These are phyloP conservation scores for Boletus speciosus DNA, from an alignment of 768 basidiomycete genomes.

Conservation along the genomic window DNA sequence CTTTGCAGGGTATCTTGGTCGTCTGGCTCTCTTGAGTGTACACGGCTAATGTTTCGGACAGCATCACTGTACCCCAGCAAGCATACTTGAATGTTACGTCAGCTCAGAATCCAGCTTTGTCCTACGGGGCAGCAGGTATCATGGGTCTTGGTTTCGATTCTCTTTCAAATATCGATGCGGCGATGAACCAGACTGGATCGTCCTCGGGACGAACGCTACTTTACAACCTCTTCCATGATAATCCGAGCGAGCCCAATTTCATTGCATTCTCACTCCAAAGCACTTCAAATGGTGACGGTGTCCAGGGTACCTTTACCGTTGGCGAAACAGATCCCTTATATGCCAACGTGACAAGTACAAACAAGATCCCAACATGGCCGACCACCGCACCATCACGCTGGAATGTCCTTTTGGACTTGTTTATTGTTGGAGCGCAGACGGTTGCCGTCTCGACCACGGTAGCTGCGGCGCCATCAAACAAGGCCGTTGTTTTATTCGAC, in stretches of 20 bases:
- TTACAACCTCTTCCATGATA: slow-evolving; percentile 70
- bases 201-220: slow-evolving; percentile 66
- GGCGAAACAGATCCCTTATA: slow-evolving; percentile 70
- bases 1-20: slow-evolving; percentile 61
- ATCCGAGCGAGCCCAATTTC: slow-evolving; percentile 72
- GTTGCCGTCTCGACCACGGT: slow-evolving; percentile 54
- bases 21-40: slow-evolving; percentile 1
- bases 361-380: slow-evolving; percentile 73
- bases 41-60: slow-evolving; percentile 26
- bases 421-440: slow-evolving; percentile 56
- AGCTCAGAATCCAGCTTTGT: slow-evolving; percentile 70
- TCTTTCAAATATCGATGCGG: slow-evolving; percentile 67
- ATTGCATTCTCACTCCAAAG: slow-evolving; percentile 75
- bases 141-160: slow-evolving; percentile 75
- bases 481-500: slow-evolving; percentile 74
- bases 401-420: slow-evolving; percentile 73
- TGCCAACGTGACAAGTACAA: slow-evolving; percentile 50
- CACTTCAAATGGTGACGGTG: slow-evolving; percentile 48
- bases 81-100: slow-evolving; percentile 62
- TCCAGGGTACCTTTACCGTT: slow-evolving; percentile 69
- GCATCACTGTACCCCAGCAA: slow-evolving; percentile 63
- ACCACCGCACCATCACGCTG: slow-evolving; percentile 59
- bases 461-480: slow-evolving; percentile 55
- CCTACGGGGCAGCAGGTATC: slow-evolving; percentile 70
- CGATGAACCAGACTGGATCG: slow-evolving; percentile 54